Evolutionary conservation across 495 filamentous ascomycete species (phyloP).

Genomic region (Usnea hakonensis): DNA sequence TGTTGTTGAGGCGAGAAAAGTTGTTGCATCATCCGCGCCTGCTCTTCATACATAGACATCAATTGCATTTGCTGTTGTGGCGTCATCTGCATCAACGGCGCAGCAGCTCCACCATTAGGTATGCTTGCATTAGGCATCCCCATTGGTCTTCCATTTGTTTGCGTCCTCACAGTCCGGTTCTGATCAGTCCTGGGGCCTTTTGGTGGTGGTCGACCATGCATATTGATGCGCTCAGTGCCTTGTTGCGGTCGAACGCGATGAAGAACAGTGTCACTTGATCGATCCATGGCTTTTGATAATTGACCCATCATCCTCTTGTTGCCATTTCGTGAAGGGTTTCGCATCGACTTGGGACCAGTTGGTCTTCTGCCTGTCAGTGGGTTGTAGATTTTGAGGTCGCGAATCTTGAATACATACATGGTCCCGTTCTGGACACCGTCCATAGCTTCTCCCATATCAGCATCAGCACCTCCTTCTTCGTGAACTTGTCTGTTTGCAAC

Average conservation of each 20-base stretch:
- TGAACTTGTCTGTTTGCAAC: slow-evolving; percentile 19
- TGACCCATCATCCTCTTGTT: slow-evolving; percentile 81
- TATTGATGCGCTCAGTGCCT: slow-evolving; percentile 69
- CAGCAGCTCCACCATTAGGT: slow-evolving; percentile 23
- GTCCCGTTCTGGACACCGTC: slow-evolving; percentile 40
- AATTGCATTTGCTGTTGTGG: slow-evolving; percentile 71
- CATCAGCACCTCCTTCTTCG: slow-evolving; percentile 40
- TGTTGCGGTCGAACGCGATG: slow-evolving; percentile 72
- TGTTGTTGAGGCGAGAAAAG: slow-evolving; percentile 32
- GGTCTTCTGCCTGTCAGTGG: slow-evolving; percentile 49
- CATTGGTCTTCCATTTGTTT: slow-evolving; percentile 45
- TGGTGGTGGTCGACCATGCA: slow-evolving; percentile 61
- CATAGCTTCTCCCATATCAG: slow-evolving; percentile 61
- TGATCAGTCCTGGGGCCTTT: slow-evolving; percentile 54
- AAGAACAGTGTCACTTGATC: slow-evolving; percentile 60
- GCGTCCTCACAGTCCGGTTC: slow-evolving; percentile 34
- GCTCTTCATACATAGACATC: slow-evolving; percentile 79
- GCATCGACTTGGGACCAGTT: slow-evolving; percentile 93
- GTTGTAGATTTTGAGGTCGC: neutral
- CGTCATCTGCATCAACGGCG: slow-evolving; percentile 46
- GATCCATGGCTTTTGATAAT: slow-evolving; percentile 78
- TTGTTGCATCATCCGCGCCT: slow-evolving; percentile 76
- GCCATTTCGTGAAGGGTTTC: slow-evolving; percentile 53
- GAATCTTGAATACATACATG: slow-evolving; percentile 53
- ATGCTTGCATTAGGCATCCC: slow-evolving; percentile 39